These are phyloP conservation scores for Pleurotus tuber-regium DNA, from an alignment of 768 basidiomycete genomes.

Conservation along the genomic window DNA sequence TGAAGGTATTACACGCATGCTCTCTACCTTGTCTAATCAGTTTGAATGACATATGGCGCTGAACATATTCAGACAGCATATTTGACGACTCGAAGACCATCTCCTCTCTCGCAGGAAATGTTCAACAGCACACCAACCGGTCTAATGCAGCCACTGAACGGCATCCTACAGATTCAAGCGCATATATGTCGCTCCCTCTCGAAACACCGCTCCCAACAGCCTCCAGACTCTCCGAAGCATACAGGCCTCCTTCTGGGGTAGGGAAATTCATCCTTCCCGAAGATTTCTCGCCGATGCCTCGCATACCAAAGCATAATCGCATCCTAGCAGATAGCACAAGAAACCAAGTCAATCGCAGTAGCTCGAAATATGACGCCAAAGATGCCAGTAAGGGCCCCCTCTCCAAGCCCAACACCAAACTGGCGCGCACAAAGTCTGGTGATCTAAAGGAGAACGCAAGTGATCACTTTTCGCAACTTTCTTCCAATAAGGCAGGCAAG, in stretches of 20 bases:
- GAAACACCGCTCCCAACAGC: slow-evolving; percentile 7
- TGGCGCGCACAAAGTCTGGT: slow-evolving; percentile 1
- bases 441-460: slow-evolving; percentile 5
- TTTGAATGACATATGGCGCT: background rate
- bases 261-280: background rate
- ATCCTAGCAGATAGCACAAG: background rate
- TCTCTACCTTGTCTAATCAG: background rate
- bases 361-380: background rate
- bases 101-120: too few relatives aligned
- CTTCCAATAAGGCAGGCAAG: background rate
- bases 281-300: slow-evolving; percentile 1
- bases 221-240: slow-evolving; percentile 3
- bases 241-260: background rate
- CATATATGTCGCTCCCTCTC: background rate
- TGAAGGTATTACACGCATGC: too few relatives aligned
- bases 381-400: too few relatives aligned
- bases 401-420: background rate
- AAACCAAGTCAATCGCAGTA: background rate
- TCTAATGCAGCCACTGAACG: too few relatives aligned
- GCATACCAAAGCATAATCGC: background rate
- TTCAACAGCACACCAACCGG: too few relatives aligned
- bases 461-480: background rate
- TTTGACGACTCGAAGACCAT: too few relatives aligned
- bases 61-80: too few relatives aligned
- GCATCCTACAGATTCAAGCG: background rate